Conservation (phyloP, 139 green algal genomes). For the Chlamydomonas incerta region DNA sequence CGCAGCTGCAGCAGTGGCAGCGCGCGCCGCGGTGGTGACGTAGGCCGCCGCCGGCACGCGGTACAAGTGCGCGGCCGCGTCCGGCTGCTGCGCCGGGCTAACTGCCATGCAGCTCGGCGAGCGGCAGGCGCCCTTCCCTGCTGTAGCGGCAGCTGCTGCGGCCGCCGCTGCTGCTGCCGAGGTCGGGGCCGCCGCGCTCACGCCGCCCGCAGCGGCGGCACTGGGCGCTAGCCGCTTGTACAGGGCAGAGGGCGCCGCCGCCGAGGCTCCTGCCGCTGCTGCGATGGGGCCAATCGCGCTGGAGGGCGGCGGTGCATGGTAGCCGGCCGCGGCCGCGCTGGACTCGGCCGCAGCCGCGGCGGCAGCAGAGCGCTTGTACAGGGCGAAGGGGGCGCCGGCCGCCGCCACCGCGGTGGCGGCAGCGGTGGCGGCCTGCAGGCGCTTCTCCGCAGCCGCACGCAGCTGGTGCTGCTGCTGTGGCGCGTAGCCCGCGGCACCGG, state of each 20-base stretch:
- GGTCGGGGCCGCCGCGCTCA: too few species aligned
- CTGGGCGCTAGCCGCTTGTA: neutral
- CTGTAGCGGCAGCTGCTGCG: too few species aligned
- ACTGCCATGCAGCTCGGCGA: too few species aligned
- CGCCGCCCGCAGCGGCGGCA: neutral
- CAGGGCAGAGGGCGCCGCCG: neutral
- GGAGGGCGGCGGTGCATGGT: too few species aligned
- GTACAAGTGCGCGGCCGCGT: too few species aligned
- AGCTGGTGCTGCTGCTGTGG: constrained; percentile 4
- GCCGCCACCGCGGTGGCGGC: neutral
- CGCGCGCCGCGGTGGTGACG: neutral
- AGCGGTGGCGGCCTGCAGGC: neutral
- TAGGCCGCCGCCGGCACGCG: too few species aligned
- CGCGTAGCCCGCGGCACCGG: too few species aligned
- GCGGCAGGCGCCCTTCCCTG: too few species aligned
- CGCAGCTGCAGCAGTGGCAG: neutral
- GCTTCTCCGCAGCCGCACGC: constrained; percentile 6
- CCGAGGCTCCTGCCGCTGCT: neutral
- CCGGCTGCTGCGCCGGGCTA: neutral
- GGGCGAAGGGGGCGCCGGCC: neutral
- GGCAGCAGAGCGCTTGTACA: constrained; percentile 15
- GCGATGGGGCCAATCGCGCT: too few species aligned
- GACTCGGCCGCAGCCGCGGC: neutral
- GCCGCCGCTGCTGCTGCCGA: too few species aligned
- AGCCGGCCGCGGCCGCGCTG: too few species aligned